phyloP scores from a whole-genome alignment of 305 asterid species.

The Fraxinus greggii region DNA sequence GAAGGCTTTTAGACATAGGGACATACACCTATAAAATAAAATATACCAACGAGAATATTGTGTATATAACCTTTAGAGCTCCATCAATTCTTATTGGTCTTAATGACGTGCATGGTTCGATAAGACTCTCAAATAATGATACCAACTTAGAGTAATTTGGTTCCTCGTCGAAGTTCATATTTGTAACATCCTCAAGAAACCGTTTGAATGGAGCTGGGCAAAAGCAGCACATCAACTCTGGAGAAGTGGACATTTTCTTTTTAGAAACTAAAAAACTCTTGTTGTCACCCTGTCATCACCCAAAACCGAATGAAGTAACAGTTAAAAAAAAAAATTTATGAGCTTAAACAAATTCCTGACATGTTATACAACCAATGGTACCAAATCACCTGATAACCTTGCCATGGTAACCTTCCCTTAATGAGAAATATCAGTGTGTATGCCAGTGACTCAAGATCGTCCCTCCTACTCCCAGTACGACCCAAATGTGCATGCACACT shows the following conservation, averaged over 20 bases:
- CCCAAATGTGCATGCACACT: slow-evolving; percentile 99
- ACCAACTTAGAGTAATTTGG: slow-evolving; percentile 86
- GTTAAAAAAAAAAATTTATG: not conserved
- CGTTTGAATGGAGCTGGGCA: slow-evolving; percentile 87
- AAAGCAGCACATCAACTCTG: slow-evolving; percentile 94
- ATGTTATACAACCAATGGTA: slow-evolving; percentile 14
- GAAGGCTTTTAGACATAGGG: slow-evolving; percentile 4
- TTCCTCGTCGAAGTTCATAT: slow-evolving; percentile 96
- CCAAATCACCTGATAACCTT: slow-evolving; percentile 82
- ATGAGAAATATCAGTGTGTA: slow-evolving; percentile 94
- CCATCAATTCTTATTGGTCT: slow-evolving; percentile 95
- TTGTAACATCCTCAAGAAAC: slow-evolving; percentile 88
- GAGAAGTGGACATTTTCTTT: slow-evolving; percentile 94
- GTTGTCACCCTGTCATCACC: slow-evolving; percentile 82
- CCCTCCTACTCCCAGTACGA: slow-evolving; percentile 95
- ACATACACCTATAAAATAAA: slow-evolving; percentile 6
- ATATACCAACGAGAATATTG: not conserved
- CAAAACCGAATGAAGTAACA: slow-evolving; percentile 25
- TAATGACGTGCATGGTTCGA: slow-evolving; percentile 71
- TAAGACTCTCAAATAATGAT: slow-evolving; percentile 74
- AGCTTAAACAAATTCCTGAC: slow-evolving; percentile 19
- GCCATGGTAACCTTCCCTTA: slow-evolving; percentile 97
- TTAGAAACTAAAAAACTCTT: slow-evolving; percentile 96
- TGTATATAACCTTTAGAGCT: slow-evolving; percentile 71
- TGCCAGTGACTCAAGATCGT: slow-evolving; percentile 95